Conservation (phyloP, 2,329 filamentous ascomycete species). For the Verticillium isaacii region DNA sequence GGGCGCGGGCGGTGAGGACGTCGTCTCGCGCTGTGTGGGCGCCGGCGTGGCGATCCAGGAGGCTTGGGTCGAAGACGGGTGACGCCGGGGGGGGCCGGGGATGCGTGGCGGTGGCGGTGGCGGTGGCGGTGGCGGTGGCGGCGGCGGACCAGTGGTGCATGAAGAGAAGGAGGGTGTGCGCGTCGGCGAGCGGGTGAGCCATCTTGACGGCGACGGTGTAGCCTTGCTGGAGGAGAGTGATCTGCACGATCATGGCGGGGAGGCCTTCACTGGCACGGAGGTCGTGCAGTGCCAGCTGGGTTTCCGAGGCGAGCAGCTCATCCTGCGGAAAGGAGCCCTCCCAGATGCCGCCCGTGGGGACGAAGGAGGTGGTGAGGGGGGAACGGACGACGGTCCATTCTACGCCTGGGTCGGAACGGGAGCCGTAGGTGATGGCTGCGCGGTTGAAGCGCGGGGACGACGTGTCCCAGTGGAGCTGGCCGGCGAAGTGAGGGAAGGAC, state of each 20-base stretch:
- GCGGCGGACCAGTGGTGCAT: constrained; percentile 33
- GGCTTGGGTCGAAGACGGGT: constrained; percentile 33
- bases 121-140: constrained; percentile 15
- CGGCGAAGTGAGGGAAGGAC: constrained; percentile 36
- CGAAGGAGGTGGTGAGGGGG: constrained; percentile 15
- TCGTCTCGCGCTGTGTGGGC: constrained; percentile 15
- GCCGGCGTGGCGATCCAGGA: constrained; percentile 30
- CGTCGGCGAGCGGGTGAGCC: constrained; percentile 40
- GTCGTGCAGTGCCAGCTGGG: constrained; percentile 26
- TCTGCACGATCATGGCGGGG: constrained; percentile 29
- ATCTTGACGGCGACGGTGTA: constrained; percentile 34
- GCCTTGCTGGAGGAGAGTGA: constrained; percentile 33
- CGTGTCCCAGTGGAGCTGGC: constrained; percentile 32
- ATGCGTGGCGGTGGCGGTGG: constrained; percentile 9
- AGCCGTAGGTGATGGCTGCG: constrained; percentile 25
- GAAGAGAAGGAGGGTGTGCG: constrained; percentile 35
- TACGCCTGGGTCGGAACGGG: constrained; percentile 33
- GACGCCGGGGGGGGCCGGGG: constrained; percentile 12
- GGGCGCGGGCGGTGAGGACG: constrained; percentile 20
- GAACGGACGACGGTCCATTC: constrained; percentile 29
- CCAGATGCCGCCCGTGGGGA: constrained; percentile 20
- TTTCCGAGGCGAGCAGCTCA: constrained; percentile 24
- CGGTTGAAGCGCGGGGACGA: not conserved
- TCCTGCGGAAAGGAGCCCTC: constrained; percentile 28
- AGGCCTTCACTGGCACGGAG: constrained; percentile 21